These are phyloP conservation scores for Cichorium intybus DNA, from an alignment of 140 eudicot species.

Conservation along the genomic window DNA sequence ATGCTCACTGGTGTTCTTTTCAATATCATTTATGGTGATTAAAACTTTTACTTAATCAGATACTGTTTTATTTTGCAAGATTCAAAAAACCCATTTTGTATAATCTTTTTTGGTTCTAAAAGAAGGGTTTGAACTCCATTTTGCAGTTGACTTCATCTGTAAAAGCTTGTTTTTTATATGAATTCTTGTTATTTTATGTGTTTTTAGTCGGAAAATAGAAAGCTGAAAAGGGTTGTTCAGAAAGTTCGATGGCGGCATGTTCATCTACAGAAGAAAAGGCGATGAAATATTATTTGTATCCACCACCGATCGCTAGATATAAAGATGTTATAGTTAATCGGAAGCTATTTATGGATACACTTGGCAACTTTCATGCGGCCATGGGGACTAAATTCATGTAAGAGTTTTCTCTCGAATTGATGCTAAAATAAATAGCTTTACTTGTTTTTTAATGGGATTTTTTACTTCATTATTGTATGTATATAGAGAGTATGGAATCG, in stretches of 20 bases:
- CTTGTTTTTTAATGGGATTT: neutral
- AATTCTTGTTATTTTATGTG: neutral
- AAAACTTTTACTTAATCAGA: slow-evolving; percentile 7
- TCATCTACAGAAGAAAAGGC: neutral
- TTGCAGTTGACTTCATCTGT: neutral
- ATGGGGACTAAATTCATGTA: neutral
- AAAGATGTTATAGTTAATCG: neutral
- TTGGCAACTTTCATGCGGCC: neutral
- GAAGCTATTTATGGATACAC: neutral
- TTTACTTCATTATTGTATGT: neutral
- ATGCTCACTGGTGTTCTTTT: slow-evolving; percentile 11
- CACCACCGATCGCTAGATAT: neutral
- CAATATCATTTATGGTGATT: slow-evolving; percentile 24
- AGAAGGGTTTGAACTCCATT: neutral
- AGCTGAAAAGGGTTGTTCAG: neutral
- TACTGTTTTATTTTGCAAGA: neutral
- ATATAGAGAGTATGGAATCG: neutral
- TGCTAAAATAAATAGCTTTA: neutral
- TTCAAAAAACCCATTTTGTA: neutral
- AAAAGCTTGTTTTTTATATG: neutral
- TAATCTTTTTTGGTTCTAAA: neutral
- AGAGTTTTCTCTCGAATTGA: neutral
- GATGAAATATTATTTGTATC: neutral
- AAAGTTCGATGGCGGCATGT: neutral
- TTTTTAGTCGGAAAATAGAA: neutral